These are phyloP conservation scores for Cucurbita ficifolia DNA, from an alignment of 306 rosid species.

Conservation along the genomic window DNA sequence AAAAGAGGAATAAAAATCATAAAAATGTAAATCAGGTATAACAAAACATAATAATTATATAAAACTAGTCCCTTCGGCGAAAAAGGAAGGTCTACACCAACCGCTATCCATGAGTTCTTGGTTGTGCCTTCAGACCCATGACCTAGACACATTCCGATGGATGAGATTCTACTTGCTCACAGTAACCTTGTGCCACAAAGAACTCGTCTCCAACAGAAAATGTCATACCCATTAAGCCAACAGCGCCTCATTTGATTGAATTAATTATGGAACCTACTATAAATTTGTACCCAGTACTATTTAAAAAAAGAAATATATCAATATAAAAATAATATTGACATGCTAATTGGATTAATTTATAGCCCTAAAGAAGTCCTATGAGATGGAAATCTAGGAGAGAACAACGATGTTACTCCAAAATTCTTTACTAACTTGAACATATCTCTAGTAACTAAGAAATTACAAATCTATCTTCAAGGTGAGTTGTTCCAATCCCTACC, in stretches of 20 bases:
- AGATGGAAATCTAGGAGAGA: background rate
- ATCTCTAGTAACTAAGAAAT: background rate
- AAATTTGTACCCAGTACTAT: background rate
- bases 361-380: background rate
- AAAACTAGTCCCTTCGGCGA: background rate
- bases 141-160: background rate
- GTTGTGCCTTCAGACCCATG: background rate
- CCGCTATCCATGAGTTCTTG: background rate
- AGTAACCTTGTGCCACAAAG: background rate
- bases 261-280: background rate
- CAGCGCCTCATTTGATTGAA: background rate
- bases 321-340: background rate
- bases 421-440: background rate
- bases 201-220: background rate
- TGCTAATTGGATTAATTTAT: background rate
- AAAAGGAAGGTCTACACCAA: background rate
- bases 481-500: background rate
- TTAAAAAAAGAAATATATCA: background rate
- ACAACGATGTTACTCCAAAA: background rate
- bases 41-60: no score
- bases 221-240: background rate
- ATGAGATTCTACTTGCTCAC: background rate
- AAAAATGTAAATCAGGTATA: background rate
- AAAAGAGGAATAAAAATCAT: background rate
- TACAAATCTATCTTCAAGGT: background rate